A percentile compares a stretch with the other conserved stretches of the same genome.
These are phyloP conservation scores for Puccinia triticina DNA, from an alignment of 1,284 basidiomycete species.

Conservation along the genomic window DNA sequence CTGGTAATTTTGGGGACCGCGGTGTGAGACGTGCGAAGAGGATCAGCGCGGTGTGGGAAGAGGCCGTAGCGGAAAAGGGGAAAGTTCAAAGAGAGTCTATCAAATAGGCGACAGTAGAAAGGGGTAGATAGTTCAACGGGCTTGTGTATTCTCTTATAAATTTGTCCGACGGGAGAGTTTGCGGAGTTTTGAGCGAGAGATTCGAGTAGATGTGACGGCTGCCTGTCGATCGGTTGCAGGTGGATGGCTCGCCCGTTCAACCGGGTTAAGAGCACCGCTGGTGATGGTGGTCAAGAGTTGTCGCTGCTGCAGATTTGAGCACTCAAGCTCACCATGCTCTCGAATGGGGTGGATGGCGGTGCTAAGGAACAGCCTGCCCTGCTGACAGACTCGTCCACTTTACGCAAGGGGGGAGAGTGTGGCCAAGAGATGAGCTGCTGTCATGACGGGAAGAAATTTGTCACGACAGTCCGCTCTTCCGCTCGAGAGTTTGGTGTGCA, in stretches of 20 bases:
- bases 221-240: background rate
- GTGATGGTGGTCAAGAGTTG: background rate
- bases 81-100: background rate
- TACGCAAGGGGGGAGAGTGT: no score
- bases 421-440: no score
- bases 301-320: background rate
- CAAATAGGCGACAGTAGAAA: background rate
- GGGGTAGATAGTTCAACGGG: background rate
- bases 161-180: no score
- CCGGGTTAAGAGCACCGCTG: constrained; percentile 2
- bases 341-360: no score
- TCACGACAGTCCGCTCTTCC: no score
- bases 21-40: no score
- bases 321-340: no score
- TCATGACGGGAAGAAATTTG: no score
- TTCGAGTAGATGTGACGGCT: background rate
- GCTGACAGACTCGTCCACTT: no score
- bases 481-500: no score
- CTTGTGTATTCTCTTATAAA: no score
- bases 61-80: background rate
- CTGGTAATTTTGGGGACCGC: background rate
- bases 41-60: background rate
- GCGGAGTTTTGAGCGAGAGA: background rate
- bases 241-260: background rate
- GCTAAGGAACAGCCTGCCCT: no score